Evolutionary conservation across 352 stramenopile genomes (phyloP), one percentile per base, ranked within the genome.

Genomic region (Phytophthora citrophthora): DNA sequence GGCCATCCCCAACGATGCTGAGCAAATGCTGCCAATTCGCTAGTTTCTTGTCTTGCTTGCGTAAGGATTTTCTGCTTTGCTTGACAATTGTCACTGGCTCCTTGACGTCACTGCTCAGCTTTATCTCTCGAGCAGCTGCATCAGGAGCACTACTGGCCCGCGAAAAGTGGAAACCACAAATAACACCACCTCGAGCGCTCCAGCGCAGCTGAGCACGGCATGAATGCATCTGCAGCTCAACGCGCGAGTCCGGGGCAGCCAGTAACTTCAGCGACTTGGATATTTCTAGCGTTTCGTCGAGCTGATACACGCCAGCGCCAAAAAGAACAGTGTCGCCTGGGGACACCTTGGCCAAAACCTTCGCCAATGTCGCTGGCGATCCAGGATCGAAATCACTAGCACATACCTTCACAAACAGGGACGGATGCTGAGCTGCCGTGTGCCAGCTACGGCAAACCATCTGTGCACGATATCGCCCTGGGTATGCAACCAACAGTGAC

Each of bases 401-500:
- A 26, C 65, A 85, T 7, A 94, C 41, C 8, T 83, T 84, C 0
- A 74, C 39, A 47, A 77, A 86, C 16, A 92, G 56, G 12, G 70
- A 77, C 4, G 63, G 62, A 24, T 89, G 68, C 3, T 69, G 64
- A 8, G 75, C 77, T 5, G 70, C 79, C 15, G 72, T 45, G 5
- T 74, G 65, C 86, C 86, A 94, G 5, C 55, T 71, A 10, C 66
- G 73, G 38, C 82, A 93, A 5, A 92, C 86, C 18, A 85, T 64
- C 34, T 84, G 62, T 3, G 61, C 71, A 6, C 46, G 50, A 41
- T 89, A 40, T 1, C 83, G 83, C 51, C 88, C 82, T 4, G 84
- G 83, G 47, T 69, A 80, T n/a, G 90, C 77, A 4, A 74, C 31
- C 3, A 98, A 67, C 55, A 91, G 98, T n/a, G 77, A 63, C 64